Evolutionary conservation across 805 yeast genomes (phyloP), one percentile per base, ranked within the genome.

Genomic region (Yamadazyma olivae): DNA sequence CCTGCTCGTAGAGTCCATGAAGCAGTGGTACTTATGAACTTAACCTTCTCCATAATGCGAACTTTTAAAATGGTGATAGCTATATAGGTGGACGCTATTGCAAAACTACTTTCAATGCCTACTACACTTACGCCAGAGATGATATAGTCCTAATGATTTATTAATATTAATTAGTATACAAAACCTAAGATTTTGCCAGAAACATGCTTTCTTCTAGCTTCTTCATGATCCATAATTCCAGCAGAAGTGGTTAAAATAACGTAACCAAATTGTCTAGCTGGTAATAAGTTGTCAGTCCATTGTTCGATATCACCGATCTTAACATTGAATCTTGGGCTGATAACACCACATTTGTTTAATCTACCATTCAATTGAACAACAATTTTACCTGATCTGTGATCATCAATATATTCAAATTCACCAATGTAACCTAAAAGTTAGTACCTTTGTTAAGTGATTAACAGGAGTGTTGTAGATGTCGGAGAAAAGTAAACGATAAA

Each of bases 181-280:
- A 88, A 90, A 66, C 98, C 98, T 66, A 90, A 84, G 74, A 90
- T 86, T 82, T 90, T 90, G 72, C 98, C 98, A 58, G 97, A 88
- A 57, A 90, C 97, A 77, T 90, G 97, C 85, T 91, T 91, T 83
- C 97, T 85, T 83, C 95, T 87, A 64, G 98, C 98, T 79, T 91
- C 97, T 81, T 91, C 97, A 78, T 90, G 98, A 80, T 91, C 97
- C 95, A 90, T 88, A 61, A 90, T 90, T 77, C 98, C 98, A 59
- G 97, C 96, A 61, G 98, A 91, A 59, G 98, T 90, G 74, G 98
- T 91, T 69, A 90, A 82, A 72, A 90, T 86, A 63, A 90, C 90
- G 82, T 74, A 89, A 77, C 98, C 98, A 65, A 90, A 91, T 75
- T 90, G 98, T 84, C 98, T 88, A 53, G 98, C 95, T 70, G 98